Evolutionary conservation across 1,284 basidiomycete genomes (phyloP).

Genomic region (Naganishia sp.): DNA sequence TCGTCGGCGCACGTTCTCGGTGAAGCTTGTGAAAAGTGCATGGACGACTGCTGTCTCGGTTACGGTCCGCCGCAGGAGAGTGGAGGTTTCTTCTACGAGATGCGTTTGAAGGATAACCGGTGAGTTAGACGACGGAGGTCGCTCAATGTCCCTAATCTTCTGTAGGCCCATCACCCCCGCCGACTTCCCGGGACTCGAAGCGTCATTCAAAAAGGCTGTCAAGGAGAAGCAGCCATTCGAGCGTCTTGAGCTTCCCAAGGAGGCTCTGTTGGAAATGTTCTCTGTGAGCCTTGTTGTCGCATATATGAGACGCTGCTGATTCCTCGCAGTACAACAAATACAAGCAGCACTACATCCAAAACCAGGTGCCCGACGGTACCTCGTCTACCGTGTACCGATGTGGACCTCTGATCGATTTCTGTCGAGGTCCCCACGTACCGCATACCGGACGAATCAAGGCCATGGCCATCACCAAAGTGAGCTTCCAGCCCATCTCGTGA

Average conservation of each 20-base stretch:
- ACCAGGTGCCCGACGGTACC: constrained; percentile 94
- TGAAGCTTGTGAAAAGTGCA: constrained; percentile 93
- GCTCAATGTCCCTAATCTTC: neutral
- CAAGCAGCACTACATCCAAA: constrained; percentile 93
- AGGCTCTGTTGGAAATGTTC: constrained; percentile 96
- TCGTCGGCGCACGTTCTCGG: constrained; percentile 99
- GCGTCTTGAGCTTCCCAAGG: constrained; percentile 88
- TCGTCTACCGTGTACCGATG: constrained; percentile 98
- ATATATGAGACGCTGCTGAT: constrained; percentile 15
- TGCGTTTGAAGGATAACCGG: constrained; percentile 59
- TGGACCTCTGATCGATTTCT: constrained; percentile 97
- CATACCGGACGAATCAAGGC: constrained; percentile 98
- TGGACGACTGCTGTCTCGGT: constrained; percentile 90
- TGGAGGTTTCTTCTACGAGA: constrained; percentile 99
- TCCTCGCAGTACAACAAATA: constrained; percentile 90
- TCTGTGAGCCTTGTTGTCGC: constrained; percentile 60
- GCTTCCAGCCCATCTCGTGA: constrained; percentile 27
- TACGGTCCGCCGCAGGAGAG: constrained; percentile 91
- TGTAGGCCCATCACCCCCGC: constrained; percentile 68
- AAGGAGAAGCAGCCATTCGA: constrained; percentile 99
- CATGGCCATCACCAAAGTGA: constrained; percentile 87
- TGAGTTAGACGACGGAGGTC: constrained; percentile 37
- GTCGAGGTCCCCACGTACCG: constrained; percentile 94
- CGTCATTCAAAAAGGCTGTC: constrained; percentile 79
- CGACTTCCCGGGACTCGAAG: constrained; percentile 89